Percentiles rank a stretch among this genome's conserved stretches.
phyloP scores from a whole-genome alignment of 345 rosid species.

The Dimocarpus longan region DNA sequence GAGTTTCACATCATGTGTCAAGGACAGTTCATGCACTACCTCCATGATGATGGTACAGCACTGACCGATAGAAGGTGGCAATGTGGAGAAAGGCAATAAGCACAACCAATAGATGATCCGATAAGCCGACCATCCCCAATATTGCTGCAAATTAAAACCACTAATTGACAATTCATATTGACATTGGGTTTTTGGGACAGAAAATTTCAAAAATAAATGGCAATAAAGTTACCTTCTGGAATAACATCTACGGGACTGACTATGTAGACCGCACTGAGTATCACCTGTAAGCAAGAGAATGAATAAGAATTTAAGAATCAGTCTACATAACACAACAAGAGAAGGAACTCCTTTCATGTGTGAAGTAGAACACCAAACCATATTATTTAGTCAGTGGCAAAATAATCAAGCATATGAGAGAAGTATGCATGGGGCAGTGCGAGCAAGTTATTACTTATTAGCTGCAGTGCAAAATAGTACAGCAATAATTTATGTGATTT shows the following conservation, averaged over 20 bases:
- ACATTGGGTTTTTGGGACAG: neutral
- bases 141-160: conserved; percentile 47
- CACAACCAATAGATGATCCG: conserved; percentile 74
- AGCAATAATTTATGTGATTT: neutral
- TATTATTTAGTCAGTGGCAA: neutral
- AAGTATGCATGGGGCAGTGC: too few relatives aligned
- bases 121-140: conserved; percentile 71
- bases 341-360: neutral
- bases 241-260: conserved; percentile 89
- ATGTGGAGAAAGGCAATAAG: conserved; percentile 76
- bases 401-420: neutral
- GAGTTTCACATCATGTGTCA: neutral
- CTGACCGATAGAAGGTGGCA: conserved; percentile 84
- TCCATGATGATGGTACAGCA: conserved; percentile 74
- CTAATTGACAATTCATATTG: neutral
- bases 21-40: conserved; percentile 45
- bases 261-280: conserved; percentile 62
- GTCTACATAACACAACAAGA: neutral
- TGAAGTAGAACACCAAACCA: neutral
- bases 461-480: neutral
- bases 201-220: neutral
- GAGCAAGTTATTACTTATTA: too few relatives aligned
- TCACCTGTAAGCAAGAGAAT: conserved; percentile 49
- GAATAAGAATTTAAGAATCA: neutral
- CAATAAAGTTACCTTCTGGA: conserved; percentile 69